Evolutionary conservation across 148 eudicot species (phyloP).

Genomic region (Spergularia bocconei): DNA sequence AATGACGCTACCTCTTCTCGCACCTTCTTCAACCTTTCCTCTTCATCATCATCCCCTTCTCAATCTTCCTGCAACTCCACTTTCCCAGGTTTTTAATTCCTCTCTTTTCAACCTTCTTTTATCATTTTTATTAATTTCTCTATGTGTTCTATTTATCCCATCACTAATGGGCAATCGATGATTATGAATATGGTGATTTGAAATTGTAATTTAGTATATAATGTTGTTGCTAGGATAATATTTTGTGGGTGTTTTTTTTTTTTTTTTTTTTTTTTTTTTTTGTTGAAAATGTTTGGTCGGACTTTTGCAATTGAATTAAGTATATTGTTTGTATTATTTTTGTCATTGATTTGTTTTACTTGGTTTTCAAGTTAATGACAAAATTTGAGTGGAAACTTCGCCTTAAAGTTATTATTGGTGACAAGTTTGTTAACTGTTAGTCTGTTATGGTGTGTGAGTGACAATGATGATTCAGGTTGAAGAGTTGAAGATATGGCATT

Average conservation of each 20-base stretch:
- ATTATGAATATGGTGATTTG: neutral
- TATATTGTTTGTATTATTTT: too few relatives aligned
- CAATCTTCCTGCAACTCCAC: conserved; percentile 26
- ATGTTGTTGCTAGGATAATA: neutral
- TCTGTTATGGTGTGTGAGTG: too few relatives aligned
- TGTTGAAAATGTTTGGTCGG: too few relatives aligned
- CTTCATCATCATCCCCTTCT: conserved; percentile 31
- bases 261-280: too few relatives aligned
- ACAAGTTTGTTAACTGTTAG: too few relatives aligned
- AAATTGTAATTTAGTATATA: neutral
- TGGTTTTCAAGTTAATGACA: too few relatives aligned
- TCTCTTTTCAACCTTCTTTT: neutral
- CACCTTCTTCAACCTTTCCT: conserved; percentile 23
- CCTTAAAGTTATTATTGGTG: too few relatives aligned
- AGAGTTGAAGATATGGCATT: too few relatives aligned
- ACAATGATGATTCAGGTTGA: too few relatives aligned
- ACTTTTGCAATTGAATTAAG: too few relatives aligned
- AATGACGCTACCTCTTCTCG: neutral
- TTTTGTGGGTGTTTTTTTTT: neutral
- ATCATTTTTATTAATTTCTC: neutral
- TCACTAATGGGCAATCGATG: neutral
- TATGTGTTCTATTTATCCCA: neutral
- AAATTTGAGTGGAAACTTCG: too few relatives aligned
- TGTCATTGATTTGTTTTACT: too few relatives aligned
- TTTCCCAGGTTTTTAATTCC: conserved; percentile 31